phyloP scores from a whole-genome alignment of 23 red algal genomes.

The Cyanidiococcus yangmingshanensis region DNA sequence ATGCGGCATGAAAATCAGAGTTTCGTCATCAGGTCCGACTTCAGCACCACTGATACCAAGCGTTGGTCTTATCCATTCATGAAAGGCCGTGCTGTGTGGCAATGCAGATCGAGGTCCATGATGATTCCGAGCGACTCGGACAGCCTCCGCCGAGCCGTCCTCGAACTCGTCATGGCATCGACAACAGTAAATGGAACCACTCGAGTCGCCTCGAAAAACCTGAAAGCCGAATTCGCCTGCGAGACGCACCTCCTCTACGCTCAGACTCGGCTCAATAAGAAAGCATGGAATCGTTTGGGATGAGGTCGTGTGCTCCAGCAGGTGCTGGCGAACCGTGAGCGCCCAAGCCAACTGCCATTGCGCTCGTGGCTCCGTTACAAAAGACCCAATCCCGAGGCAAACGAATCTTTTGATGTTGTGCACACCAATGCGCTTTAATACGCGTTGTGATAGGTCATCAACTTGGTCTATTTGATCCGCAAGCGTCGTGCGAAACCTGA shows the following conservation, averaged over 20 bases:
- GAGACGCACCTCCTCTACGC: background rate
- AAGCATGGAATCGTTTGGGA: background rate
- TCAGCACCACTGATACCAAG: background rate
- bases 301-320: background rate
- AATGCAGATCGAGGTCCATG: background rate
- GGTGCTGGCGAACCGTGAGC: background rate
- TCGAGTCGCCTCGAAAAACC: background rate
- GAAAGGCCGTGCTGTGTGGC: background rate
- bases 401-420: background rate
- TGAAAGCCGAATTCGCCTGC: background rate
- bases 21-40: background rate
- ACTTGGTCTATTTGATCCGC: background rate
- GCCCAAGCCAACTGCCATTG: constrained; percentile 8
- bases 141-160: too few species aligned
- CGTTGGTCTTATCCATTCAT: background rate
- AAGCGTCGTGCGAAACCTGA: too few species aligned
- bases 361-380: background rate
- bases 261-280: background rate
- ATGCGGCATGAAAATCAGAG: constrained; percentile 12
- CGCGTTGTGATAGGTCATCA: background rate
- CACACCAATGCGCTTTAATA: background rate
- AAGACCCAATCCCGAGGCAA: background rate
- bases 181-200: background rate
- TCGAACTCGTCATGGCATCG: background rate
- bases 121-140: too few species aligned